These are phyloP conservation scores for Inga leiocalycina DNA, from an alignment of 306 rosid species.

Conservation along the genomic window DNA sequence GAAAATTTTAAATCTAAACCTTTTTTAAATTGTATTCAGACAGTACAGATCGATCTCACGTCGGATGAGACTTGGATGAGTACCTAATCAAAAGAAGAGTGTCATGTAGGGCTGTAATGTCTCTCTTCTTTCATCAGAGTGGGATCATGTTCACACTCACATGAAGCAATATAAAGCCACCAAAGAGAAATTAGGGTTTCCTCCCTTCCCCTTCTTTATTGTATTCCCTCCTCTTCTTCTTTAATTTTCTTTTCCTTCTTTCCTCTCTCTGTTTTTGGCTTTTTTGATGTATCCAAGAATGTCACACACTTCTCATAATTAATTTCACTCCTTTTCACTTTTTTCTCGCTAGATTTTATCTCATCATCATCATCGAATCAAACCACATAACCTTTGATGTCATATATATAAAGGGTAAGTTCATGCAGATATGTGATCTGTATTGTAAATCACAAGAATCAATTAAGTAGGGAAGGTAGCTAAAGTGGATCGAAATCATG, in stretches of 20 bases:
- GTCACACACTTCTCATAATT: not conserved
- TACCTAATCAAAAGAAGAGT: not conserved
- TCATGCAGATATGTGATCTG: not conserved
- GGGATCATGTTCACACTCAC: not conserved
- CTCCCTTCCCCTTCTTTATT: not conserved
- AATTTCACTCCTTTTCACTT: not conserved
- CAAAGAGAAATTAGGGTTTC: slow-evolving; percentile 33
- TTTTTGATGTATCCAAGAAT: slow-evolving; percentile 22
- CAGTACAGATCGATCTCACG: not conserved
- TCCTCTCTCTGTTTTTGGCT: not conserved
- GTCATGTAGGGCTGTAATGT: not conserved
- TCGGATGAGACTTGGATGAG: too few species aligned
- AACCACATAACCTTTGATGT: not conserved
- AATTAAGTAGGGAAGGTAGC: not conserved
- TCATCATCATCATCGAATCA: not conserved
- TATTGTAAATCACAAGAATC: not conserved
- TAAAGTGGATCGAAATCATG: slow-evolving; percentile 50
- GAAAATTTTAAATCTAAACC: too few species aligned
- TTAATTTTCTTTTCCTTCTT: not conserved
- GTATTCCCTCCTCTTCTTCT: not conserved
- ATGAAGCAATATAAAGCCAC: not conserved
- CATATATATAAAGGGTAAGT: not conserved
- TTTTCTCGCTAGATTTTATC: not conserved
- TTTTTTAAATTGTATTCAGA: too few species aligned
- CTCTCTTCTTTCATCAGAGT: not conserved